phyloP scores from a whole-genome alignment of 2,329 filamentous ascomycete species.

The Nigrospora sphaerica region DNA sequence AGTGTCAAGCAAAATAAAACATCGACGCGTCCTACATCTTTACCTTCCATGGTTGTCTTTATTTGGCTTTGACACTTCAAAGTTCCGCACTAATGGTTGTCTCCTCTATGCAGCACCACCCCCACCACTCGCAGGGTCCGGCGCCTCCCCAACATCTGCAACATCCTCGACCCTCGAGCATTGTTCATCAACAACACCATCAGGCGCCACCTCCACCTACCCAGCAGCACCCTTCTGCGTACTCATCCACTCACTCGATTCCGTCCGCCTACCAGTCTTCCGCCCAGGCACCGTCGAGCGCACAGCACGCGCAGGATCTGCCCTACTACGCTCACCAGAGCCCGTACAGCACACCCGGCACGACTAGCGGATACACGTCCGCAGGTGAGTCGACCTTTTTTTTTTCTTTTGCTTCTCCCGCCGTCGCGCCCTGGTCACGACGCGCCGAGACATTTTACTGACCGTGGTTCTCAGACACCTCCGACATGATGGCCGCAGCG shows the following conservation, averaged over 20 bases:
- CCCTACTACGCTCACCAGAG: constrained; percentile 74
- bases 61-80: constrained; percentile 19
- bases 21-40: constrained; percentile 39
- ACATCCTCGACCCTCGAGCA: constrained; percentile 64
- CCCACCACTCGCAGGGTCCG: constrained; percentile 68
- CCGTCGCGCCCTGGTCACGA: constrained; percentile 8
- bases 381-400: constrained; percentile 56
- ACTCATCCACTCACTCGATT: constrained; percentile 59
- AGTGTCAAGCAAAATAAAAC: constrained; percentile 41
- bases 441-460: constrained; percentile 8
- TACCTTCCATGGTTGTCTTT: constrained; percentile 30
- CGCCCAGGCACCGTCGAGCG: constrained; percentile 48
- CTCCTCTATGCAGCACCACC: constrained; percentile 67
- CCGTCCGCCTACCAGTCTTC: constrained; percentile 63
- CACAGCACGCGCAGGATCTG: constrained; percentile 60
- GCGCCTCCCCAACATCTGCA: constrained; percentile 60
- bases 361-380: constrained; percentile 77
- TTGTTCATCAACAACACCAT: constrained; percentile 68
- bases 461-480: constrained; percentile 37
- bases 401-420: background rate
- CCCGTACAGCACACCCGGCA: constrained; percentile 76
- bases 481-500: constrained; percentile 61
- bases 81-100: constrained; percentile 47
- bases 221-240: constrained; percentile 54
- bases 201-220: constrained; percentile 54